Percentiles rank a stretch among this genome's conserved stretches.
Evolutionary conservation across 23 red algal species (phyloP).

Genomic region (Gracilariopsis chorda): DNA sequence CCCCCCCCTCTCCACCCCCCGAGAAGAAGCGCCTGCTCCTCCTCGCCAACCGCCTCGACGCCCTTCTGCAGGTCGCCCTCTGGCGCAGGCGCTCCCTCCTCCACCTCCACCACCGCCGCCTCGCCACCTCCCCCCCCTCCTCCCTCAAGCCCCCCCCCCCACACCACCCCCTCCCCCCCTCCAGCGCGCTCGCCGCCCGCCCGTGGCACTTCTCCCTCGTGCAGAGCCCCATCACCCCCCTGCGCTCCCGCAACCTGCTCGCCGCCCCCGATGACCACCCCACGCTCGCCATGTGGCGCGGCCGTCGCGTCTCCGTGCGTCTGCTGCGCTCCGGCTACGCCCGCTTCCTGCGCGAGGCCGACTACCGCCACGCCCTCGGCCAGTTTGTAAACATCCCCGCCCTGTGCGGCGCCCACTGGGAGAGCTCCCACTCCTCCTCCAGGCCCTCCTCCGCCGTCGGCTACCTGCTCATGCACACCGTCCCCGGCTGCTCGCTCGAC

Average conservation of each 20-base stretch:
- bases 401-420: slow-evolving; percentile 53
- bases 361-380: slow-evolving; percentile 20
- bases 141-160: background rate
- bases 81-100: background rate
- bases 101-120: background rate
- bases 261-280: background rate
- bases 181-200: background rate
- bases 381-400: slow-evolving; percentile 26
- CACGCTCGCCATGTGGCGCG: slow-evolving; percentile 41
- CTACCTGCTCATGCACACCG: slow-evolving; percentile 42
- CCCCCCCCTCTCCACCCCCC: background rate
- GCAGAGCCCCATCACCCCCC: slow-evolving; percentile 54
- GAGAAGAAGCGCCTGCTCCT: background rate
- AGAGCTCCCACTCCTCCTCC: background rate
- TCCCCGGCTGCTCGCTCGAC: slow-evolving; percentile 4
- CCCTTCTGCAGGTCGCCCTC: slow-evolving; percentile 30
- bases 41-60: slow-evolving; percentile 38
- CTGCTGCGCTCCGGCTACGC: slow-evolving; percentile 8
- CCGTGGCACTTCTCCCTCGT: slow-evolving; percentile 62
- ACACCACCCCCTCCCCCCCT: background rate
- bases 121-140: background rate
- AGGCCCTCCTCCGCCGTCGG: background rate
- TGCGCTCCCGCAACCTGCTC: slow-evolving; percentile 43
- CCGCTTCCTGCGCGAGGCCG: slow-evolving; percentile 26
- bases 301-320: slow-evolving; percentile 28